phyloP scores from a whole-genome alignment of 2,329 filamentous ascomycete genomes.

The Botrytis pseudocinerea region DNA sequence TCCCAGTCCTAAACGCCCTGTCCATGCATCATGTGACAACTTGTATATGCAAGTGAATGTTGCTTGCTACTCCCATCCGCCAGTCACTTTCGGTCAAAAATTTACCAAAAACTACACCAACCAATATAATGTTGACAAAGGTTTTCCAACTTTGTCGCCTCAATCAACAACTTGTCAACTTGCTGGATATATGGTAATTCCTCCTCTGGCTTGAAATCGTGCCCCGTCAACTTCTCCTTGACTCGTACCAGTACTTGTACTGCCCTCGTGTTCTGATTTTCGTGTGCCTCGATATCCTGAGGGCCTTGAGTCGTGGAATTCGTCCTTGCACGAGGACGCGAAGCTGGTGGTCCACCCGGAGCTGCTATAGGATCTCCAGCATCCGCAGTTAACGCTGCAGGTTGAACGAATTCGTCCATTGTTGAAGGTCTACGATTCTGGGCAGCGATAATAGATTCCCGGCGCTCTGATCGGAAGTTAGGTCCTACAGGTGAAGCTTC shows the following conservation, averaged over 20 bases:
- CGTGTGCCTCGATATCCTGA: conserved; percentile 51
- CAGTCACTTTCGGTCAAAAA: background rate
- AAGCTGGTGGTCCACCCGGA: conserved; percentile 49
- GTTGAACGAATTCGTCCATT: conserved; percentile 62
- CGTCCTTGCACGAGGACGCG: conserved; percentile 57
- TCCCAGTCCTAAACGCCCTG: conserved; percentile 1
- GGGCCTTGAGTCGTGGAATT: conserved; percentile 55
- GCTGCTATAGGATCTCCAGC: conserved; percentile 43
- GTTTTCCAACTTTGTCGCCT: conserved; percentile 96
- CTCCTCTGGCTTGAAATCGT: conserved; percentile 83
- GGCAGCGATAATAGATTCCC: conserved; percentile 51
- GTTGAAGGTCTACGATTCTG: conserved; percentile 65
- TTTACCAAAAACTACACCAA: conserved; percentile 96
- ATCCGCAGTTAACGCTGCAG: conserved; percentile 53
- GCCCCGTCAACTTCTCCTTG: conserved; percentile 91
- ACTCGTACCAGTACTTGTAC: conserved; percentile 89
- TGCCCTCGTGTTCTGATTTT: conserved; percentile 91
- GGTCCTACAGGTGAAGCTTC: conserved; percentile 62
- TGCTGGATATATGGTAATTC: conserved; percentile 84
- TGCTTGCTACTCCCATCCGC: background rate
- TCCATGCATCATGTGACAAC: background rate
- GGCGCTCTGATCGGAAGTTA: conserved; percentile 64
- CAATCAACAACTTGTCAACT: conserved; percentile 90
- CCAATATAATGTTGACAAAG: conserved; percentile 98
- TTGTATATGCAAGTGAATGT: background rate